phyloP scores from a whole-genome alignment of 2,329 filamentous ascomycete genomes.

The Aureobasidium zeae region DNA sequence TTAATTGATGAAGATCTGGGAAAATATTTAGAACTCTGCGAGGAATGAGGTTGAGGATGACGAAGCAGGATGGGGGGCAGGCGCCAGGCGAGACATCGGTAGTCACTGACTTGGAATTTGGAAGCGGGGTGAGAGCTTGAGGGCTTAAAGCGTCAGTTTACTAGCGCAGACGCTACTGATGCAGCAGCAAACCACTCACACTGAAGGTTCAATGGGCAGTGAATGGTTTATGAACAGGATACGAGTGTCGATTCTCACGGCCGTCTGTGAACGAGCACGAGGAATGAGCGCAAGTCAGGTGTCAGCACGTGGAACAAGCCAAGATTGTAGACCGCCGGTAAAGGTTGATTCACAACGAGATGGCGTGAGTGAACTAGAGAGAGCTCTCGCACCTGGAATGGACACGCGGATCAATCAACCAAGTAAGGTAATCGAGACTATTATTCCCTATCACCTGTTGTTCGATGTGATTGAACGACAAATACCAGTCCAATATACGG shows the following conservation, averaged over 20 bases:
- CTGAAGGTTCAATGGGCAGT: constrained; percentile 1
- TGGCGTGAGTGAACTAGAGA: constrained; percentile 8
- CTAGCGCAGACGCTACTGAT: neutral
- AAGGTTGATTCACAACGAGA: constrained; percentile 11
- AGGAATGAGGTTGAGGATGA: constrained; percentile 13
- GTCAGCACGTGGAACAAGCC: no score
- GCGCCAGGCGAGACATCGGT: constrained; percentile 9
- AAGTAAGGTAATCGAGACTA: no score
- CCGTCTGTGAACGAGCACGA: constrained; percentile 2
- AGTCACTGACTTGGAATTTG: constrained; percentile 9
- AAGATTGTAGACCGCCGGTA: constrained; percentile 11
- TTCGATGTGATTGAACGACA: no score
- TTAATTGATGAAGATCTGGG: constrained; percentile 7
- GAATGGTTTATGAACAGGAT: no score
- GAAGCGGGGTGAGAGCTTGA: constrained; percentile 2
- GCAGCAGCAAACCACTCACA: constrained; percentile 10
- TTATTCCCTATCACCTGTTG: no score
- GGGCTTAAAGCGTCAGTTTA: constrained; percentile 1
- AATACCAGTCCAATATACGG: no score
- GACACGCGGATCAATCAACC: no score
- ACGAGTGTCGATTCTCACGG: no score
- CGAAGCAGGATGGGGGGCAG: constrained; percentile 4
- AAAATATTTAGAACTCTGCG: constrained; percentile 2
- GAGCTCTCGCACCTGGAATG: no score
- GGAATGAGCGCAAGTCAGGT: constrained; percentile 11